phyloP scores from a whole-genome alignment of 441 rosid genomes.

The Eutrema salsugineum region DNA sequence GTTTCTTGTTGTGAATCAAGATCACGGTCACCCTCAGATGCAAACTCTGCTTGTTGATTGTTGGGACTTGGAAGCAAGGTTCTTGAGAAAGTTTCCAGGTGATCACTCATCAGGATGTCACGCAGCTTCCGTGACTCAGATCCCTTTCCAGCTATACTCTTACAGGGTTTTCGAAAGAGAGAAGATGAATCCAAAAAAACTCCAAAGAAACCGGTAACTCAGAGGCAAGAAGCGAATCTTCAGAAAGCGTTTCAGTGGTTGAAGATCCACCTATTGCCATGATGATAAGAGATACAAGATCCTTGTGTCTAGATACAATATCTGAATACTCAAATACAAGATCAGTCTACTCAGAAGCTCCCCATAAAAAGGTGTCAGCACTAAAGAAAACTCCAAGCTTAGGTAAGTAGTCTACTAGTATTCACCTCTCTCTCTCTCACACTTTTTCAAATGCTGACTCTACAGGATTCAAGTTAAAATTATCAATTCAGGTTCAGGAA shows the following conservation, averaged over 20 bases:
- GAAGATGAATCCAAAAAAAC: conserved; percentile 33
- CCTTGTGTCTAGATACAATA: conserved; percentile 41
- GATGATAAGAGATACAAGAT: conserved; percentile 41
- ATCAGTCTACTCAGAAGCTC: conserved; percentile 37
- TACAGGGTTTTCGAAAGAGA: conserved; percentile 62
- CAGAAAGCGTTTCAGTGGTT: conserved; percentile 33
- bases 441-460: no score
- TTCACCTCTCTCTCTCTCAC: not conserved
- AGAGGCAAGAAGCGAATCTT: conserved; percentile 52
- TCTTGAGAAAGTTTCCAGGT: conserved; percentile 41
- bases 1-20: conserved; percentile 62
- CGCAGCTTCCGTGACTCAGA: conserved; percentile 30
- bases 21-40: conserved; percentile 47
- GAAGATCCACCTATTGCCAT: conserved; percentile 44
- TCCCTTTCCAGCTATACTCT: conserved; percentile 73
- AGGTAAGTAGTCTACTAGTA: not conserved
- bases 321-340: conserved; percentile 41
- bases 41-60: conserved; percentile 58
- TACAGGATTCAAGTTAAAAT: not conserved
- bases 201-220: conserved; percentile 29
- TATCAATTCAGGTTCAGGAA: conserved; percentile 35
- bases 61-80: conserved; percentile 65
- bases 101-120: conserved; percentile 30
- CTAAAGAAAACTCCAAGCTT: conserved; percentile 50
- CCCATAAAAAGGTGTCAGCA: conserved; percentile 26